Percentiles rank a stretch among this genome's conserved stretches.
These are phyloP conservation scores for Marchantia polymorpha DNA, from an alignment of 225 moss, liverwort and hornwort genomes.

Conservation along the genomic window DNA sequence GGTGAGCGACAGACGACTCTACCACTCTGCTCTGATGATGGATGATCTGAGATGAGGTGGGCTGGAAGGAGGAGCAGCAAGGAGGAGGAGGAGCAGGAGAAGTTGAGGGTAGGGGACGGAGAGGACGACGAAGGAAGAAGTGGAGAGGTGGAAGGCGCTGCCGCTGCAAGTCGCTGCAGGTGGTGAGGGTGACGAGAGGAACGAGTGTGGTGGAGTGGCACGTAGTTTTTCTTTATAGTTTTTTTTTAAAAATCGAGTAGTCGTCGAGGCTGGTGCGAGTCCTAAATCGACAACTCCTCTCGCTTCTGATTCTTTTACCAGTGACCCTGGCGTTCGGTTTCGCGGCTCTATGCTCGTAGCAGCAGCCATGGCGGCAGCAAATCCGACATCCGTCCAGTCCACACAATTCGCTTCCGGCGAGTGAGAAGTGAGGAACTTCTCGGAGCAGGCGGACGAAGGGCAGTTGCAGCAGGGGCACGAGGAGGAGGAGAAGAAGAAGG, in stretches of 20 bases:
- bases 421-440: neutral
- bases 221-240: no score
- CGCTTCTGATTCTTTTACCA: neutral
- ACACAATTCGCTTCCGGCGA: neutral
- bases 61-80: neutral
- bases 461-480: no score
- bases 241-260: no score
- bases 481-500: neutral
- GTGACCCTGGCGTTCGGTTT: neutral
- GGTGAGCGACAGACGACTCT: neutral
- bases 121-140: neutral
- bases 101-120: neutral
- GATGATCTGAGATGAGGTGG: neutral
- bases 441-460: neutral
- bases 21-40: neutral
- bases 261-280: neutral
- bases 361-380: constrained; percentile 10
- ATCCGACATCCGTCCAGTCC: neutral
- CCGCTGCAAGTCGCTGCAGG: neutral
- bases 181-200: neutral
- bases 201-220: neutral
- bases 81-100: neutral
- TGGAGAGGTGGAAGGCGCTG: neutral
- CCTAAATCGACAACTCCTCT: neutral
- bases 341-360: neutral